A percentile compares a stretch with the other conserved stretches of the same genome.
phyloP scores from a whole-genome alignment of 2,329 filamentous ascomycete genomes.

The Tolypocladium endophyticum region DNA sequence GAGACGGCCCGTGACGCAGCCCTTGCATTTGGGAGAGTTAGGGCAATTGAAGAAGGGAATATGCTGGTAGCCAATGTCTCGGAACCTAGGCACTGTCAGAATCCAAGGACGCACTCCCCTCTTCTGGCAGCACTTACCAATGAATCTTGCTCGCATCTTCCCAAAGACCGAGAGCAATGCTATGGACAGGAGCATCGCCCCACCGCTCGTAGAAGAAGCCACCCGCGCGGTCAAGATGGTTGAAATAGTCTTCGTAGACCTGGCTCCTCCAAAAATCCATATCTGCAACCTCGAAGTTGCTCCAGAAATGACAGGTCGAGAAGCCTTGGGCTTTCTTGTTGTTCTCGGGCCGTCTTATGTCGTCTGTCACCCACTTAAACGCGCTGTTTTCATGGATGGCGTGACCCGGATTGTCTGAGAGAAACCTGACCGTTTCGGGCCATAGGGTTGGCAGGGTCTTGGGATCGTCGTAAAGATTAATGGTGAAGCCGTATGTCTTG shows the following conservation, averaged over 20 bases:
- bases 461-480: conserved; percentile 90
- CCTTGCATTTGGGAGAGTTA: conserved; percentile 86
- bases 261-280: conserved; percentile 87
- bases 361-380: conserved; percentile 78
- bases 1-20: conserved; percentile 76
- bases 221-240: conserved; percentile 90
- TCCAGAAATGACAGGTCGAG: conserved; percentile 98
- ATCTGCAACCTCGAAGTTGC: conserved; percentile 94
- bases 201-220: conserved; percentile 99
- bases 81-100: conserved; percentile 60
- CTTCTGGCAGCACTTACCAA: conserved; percentile 50
- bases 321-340: conserved; percentile 79
- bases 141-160: conserved; percentile 86
- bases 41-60: conserved; percentile 99
- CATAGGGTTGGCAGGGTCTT: conserved; percentile 78
- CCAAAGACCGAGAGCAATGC: conserved; percentile 83
- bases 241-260: conserved; percentile 89
- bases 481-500: conserved; percentile 98
- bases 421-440: conserved; percentile 91
- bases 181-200: conserved; percentile 96
- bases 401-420: conserved; percentile 74
- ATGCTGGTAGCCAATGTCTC: conserved; percentile 96
- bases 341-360: conserved; percentile 64
- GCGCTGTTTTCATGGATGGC: conserved; percentile 69
- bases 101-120: background rate